Evolutionary conservation across 768 basidiomycete genomes (phyloP).

Genomic region (Russula vinacea): DNA sequence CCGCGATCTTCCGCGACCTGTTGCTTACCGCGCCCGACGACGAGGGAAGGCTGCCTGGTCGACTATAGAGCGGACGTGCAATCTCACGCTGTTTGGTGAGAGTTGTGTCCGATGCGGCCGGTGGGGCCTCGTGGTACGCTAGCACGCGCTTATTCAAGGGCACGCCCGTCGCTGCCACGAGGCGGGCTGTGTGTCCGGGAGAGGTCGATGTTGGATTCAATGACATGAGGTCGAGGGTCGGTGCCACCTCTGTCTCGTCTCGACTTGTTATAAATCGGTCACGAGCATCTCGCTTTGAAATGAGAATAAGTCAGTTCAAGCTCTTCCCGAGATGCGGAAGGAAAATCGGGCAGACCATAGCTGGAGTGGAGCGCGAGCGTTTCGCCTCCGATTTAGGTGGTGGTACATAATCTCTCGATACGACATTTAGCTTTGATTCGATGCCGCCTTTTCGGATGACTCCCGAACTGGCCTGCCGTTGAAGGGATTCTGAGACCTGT

Average conservation of each 20-base stretch:
- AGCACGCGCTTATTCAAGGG: slow-evolving; percentile 79
- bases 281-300: slow-evolving; percentile 45
- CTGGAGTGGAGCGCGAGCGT: slow-evolving; percentile 71
- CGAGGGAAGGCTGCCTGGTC: slow-evolving; percentile 58
- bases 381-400: slow-evolving; percentile 57
- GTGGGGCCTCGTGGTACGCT: slow-evolving; percentile 84
- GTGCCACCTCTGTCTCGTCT: slow-evolving; percentile 53
- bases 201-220: slow-evolving; percentile 58
- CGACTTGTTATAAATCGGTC: slow-evolving; percentile 73
- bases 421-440: slow-evolving; percentile 72
- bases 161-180: slow-evolving; percentile 72
- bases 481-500: slow-evolving; percentile 51
- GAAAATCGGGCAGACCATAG: slow-evolving; percentile 37
- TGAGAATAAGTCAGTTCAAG: slow-evolving; percentile 20
- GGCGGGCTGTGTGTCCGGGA: slow-evolving; percentile 74
- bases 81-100: slow-evolving; percentile 75
- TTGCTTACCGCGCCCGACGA: slow-evolving; percentile 62
- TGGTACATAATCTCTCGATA: slow-evolving; percentile 75
- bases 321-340: not conserved
- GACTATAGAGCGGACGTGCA: slow-evolving; percentile 70
- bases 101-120: slow-evolving; percentile 70
- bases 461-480: slow-evolving; percentile 61
- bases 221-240: slow-evolving; percentile 62
- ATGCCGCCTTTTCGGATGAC: slow-evolving; percentile 75
- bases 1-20: slow-evolving; percentile 79